These are phyloP conservation scores for Clitocybe nebularis DNA, from an alignment of 1,284 basidiomycete species.

Conservation along the genomic window DNA sequence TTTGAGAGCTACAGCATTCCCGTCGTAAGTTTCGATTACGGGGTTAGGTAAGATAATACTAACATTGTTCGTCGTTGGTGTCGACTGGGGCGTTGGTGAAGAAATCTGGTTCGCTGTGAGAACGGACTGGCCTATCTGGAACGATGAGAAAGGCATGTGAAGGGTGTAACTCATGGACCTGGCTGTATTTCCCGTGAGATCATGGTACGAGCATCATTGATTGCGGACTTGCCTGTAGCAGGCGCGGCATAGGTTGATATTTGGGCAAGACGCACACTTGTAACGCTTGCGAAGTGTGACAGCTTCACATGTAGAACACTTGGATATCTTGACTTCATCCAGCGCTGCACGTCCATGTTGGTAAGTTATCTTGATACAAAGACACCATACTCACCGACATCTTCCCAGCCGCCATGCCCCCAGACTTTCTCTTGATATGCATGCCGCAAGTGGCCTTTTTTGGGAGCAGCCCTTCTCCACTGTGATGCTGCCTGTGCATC, in stretches of 20 bases:
- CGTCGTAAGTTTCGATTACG: neutral
- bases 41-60: constrained; percentile 21
- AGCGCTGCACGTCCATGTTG: constrained; percentile 46
- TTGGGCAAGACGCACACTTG: constrained; percentile 80
- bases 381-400: constrained; percentile 60
- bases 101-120: constrained; percentile 38
- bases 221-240: constrained; percentile 61
- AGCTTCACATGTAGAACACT: constrained; percentile 77
- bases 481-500: constrained; percentile 47
- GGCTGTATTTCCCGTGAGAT: constrained; percentile 33
- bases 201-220: constrained; percentile 17
- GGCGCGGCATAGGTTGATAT: constrained; percentile 76
- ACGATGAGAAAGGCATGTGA: constrained; percentile 80
- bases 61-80: constrained; percentile 59
- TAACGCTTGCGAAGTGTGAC: constrained; percentile 61
- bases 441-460: constrained; percentile 73
- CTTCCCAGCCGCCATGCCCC: constrained; percentile 78
- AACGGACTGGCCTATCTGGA: constrained; percentile 52
- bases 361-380: neutral
- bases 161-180: constrained; percentile 88
- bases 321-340: constrained; percentile 56
- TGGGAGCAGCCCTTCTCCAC: constrained; percentile 62
- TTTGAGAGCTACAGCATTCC: constrained; percentile 49
- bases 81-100: constrained; percentile 29
- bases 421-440: constrained; percentile 84